Evolutionary conservation across 257 asterid genomes (phyloP).

Genomic region (Cynanchum wilfordii): DNA sequence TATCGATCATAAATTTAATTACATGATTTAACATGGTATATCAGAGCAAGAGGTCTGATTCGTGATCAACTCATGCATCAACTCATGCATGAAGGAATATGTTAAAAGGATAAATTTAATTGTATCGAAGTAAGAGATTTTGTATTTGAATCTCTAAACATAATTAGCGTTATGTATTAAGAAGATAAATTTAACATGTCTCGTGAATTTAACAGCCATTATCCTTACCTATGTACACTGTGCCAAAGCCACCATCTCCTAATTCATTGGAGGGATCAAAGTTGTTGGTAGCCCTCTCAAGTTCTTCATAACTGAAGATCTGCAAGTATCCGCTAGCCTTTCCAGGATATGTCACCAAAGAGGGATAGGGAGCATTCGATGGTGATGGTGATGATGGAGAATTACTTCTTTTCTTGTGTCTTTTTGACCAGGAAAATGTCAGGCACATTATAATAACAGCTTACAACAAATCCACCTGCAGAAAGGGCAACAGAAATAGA

Average conservation of each 20-base stretch:
- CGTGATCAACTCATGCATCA: too few species aligned
- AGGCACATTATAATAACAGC: conserved; percentile 21
- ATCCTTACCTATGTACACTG: conserved; percentile 50
- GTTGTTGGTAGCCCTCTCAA: conserved; percentile 66
- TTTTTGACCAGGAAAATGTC: conserved; percentile 25
- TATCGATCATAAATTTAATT: too few species aligned
- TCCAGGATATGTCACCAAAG: conserved; percentile 37
- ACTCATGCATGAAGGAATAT: too few species aligned
- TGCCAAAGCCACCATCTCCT: conserved; percentile 91
- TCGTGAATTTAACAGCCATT: too few species aligned
- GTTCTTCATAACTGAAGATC: conserved; percentile 54
- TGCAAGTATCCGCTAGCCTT: conserved; percentile 33
- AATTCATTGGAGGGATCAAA: conserved; percentile 53
- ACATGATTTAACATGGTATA: too few species aligned
- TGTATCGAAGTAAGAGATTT: too few species aligned
- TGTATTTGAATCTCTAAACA: too few species aligned
- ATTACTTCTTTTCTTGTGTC: conserved; percentile 15
- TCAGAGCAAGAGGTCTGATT: too few species aligned
- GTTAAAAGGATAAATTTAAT: too few species aligned
- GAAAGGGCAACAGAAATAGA: conserved; percentile 28
- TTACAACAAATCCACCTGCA: conserved; percentile 29
- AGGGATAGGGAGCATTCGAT: conserved; percentile 42
- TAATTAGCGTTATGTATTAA: too few species aligned
- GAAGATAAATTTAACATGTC: not conserved
- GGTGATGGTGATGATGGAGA: conserved; percentile 18